Evolutionary conservation across 2,329 filamentous ascomycete genomes (phyloP).

Genomic region (Purpureocillium takamizusanense): DNA sequence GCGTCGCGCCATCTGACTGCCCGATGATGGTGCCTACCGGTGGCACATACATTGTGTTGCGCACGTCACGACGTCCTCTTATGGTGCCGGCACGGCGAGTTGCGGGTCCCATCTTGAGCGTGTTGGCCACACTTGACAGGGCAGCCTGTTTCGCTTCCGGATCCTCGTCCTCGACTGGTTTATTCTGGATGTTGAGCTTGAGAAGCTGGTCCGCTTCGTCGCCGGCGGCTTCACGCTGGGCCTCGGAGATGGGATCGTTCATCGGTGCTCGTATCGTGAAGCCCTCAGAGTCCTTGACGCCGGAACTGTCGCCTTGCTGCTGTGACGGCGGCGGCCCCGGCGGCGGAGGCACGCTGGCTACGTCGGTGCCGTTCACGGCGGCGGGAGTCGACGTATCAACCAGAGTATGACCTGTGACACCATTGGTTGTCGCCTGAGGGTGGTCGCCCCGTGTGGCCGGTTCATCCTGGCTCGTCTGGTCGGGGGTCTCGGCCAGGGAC

Average conservation of each 20-base stretch:
- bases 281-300: slow-evolving; percentile 59
- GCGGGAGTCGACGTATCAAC: slow-evolving; percentile 20
- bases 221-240: slow-evolving; percentile 51
- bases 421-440: slow-evolving; percentile 36
- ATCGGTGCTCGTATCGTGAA: slow-evolving; percentile 61
- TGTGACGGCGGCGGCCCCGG: slow-evolving; percentile 41
- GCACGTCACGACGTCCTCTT: slow-evolving; percentile 80
- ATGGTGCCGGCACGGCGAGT: slow-evolving; percentile 66
- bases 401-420: slow-evolving; percentile 22
- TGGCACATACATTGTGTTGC: slow-evolving; percentile 82
- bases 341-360: slow-evolving; percentile 42
- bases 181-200: slow-evolving; percentile 71
- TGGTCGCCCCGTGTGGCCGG: slow-evolving; percentile 11
- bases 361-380: slow-evolving; percentile 41
- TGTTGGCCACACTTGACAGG: slow-evolving; percentile 66
- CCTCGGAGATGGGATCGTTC: slow-evolving; percentile 61
- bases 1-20: slow-evolving; percentile 13
- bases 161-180: slow-evolving; percentile 70
- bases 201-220: slow-evolving; percentile 60
- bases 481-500: slow-evolving; percentile 48
- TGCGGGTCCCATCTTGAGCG: slow-evolving; percentile 57
- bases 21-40: slow-evolving; percentile 8
- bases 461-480: slow-evolving; percentile 20
- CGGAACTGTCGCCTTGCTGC: slow-evolving; percentile 21
- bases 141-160: slow-evolving; percentile 65